These are phyloP conservation scores for Achlya hypogyna DNA, from an alignment of 352 stramenopile species.

Conservation along the genomic window DNA sequence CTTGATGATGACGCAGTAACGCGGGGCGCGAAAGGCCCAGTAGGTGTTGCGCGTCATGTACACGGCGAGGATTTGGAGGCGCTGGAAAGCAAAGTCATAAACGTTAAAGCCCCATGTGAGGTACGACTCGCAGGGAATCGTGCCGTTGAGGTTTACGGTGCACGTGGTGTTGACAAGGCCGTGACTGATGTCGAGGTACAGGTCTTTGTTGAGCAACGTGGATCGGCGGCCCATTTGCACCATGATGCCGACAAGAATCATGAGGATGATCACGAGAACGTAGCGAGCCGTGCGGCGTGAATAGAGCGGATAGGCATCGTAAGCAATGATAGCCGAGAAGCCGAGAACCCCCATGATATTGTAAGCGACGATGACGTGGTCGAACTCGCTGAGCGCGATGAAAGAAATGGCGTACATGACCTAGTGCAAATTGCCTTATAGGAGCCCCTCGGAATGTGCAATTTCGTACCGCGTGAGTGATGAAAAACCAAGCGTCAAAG, in stretches of 20 bases:
- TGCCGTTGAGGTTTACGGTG: neutral
- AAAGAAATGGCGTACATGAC: conserved; percentile 6
- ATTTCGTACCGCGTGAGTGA: conserved; percentile 13
- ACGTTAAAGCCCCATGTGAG: conserved; percentile 19
- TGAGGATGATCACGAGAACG: conserved; percentile 15
- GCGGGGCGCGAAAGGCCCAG: conserved; percentile 17
- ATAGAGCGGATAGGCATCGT: conserved; percentile 19
- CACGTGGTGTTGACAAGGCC: conserved; percentile 13
- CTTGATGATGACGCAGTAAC: conserved; percentile 21
- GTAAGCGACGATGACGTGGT: conserved; percentile 3
- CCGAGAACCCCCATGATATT: conserved; percentile 17
- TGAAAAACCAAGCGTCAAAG: conserved; percentile 21
- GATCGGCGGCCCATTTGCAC: neutral
- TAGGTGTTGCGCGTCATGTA: conserved; percentile 22
- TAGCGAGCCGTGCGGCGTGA: conserved; percentile 4
- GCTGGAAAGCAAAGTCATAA: conserved; percentile 19
- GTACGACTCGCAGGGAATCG: neutral
- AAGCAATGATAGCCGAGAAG: conserved; percentile 15
- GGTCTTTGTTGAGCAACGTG: neutral
- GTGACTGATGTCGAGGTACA: conserved; percentile 2
- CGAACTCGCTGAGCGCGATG: conserved; percentile 1
- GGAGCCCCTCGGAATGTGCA: neutral
- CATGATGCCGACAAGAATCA: neutral
- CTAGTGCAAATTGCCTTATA: neutral
- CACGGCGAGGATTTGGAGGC: conserved; percentile 15